These are phyloP conservation scores for Poa annua DNA, from an alignment of 176 grass and related monocot species.

Conservation along the genomic window DNA sequence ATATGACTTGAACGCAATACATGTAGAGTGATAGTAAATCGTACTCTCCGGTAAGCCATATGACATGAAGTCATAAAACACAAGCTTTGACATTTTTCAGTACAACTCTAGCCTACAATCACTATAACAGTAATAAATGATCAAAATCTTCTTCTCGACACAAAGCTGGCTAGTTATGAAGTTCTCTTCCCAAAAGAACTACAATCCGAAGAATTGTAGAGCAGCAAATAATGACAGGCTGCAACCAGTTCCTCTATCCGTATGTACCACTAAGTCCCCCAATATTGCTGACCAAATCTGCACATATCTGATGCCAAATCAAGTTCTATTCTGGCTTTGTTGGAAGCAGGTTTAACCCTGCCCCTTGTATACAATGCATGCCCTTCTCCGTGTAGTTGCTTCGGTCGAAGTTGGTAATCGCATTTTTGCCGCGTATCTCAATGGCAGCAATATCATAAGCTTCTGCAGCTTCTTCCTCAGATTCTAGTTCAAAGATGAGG, in stretches of 20 bases:
- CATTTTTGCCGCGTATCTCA: slow-evolving; percentile 86
- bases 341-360: slow-evolving; percentile 52
- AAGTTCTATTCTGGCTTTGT: slow-evolving; percentile 52
- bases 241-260: slow-evolving; percentile 53
- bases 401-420: slow-evolving; percentile 96
- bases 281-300: slow-evolving; percentile 33
- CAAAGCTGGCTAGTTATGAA: slow-evolving; percentile 31
- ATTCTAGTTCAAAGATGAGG: slow-evolving; percentile 60
- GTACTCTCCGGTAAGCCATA: background rate
- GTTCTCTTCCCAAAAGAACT: slow-evolving; percentile 15
- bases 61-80: slow-evolving; percentile 1
- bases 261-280: slow-evolving; percentile 56
- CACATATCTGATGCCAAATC: slow-evolving; percentile 5
- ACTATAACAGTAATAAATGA: slow-evolving; percentile 44
- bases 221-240: slow-evolving; percentile 47
- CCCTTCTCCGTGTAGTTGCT: slow-evolving; percentile 78
- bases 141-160: slow-evolving; percentile 44
- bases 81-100: slow-evolving; percentile 25
- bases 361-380: slow-evolving; percentile 56
- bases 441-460: slow-evolving; percentile 95
- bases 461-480: slow-evolving; percentile 96
- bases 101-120: slow-evolving; percentile 33
- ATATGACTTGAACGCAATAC: background rate
- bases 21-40: background rate
- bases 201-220: slow-evolving; percentile 30